Conservation (phyloP, 345 rosid species). For the Populus alba region DNA sequence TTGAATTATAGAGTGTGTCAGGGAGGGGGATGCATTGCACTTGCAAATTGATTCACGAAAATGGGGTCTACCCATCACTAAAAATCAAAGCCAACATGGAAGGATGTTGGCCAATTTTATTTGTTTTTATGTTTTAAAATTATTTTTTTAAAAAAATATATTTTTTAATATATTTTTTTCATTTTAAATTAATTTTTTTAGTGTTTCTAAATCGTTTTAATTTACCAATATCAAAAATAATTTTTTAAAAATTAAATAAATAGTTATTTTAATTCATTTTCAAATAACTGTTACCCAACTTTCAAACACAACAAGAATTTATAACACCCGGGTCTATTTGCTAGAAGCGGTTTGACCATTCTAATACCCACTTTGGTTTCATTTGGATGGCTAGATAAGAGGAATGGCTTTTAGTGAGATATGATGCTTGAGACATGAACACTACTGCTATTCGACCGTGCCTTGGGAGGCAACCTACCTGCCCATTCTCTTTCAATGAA, state of each 20-base stretch:
- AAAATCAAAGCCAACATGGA: conserved; percentile 32
- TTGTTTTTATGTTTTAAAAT: too few relatives aligned
- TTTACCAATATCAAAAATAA: fast-evolving
- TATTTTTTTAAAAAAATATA: too few relatives aligned
- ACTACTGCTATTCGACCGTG: conserved; percentile 54
- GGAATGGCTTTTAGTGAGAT: conserved; percentile 41
- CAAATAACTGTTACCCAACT: too few relatives aligned
- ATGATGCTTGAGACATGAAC: conserved; percentile 70
- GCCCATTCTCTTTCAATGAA: conserved; percentile 14
- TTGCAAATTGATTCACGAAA: conserved; percentile 33
- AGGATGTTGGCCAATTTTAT: conserved; percentile 54
- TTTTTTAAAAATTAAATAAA: too few relatives aligned
- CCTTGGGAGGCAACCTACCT: conserved; percentile 72
- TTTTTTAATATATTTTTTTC: too few relatives aligned
- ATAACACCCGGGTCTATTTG: conserved; percentile 48
- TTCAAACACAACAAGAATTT: neutral
- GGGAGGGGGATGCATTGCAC: conserved; percentile 59
- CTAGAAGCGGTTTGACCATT: conserved; percentile 26
- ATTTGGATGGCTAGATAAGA: conserved; percentile 13
- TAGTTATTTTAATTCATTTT: too few relatives aligned
- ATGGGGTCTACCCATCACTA: conserved; percentile 15
- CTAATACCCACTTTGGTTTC: neutral
- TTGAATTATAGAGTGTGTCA: conserved; percentile 58
- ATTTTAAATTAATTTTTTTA: too few relatives aligned
- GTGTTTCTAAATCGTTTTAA: fast-evolving